Evolutionary conservation across 2,329 filamentous ascomycete species (phyloP), one percentile per base, ranked within the genome.

Genomic region (Trichoderma sp.): DNA sequence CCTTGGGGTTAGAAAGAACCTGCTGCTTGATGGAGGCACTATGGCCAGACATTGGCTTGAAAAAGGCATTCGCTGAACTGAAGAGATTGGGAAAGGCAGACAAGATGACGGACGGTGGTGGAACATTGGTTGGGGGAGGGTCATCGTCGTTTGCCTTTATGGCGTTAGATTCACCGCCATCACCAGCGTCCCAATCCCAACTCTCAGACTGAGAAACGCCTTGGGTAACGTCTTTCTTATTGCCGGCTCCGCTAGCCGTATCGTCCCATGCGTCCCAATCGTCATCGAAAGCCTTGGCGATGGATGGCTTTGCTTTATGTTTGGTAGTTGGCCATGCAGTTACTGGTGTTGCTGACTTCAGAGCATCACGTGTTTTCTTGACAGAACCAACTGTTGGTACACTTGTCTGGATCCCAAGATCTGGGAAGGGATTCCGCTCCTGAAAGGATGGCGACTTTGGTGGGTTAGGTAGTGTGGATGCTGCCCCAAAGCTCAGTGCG

Each of bases 51-150:
- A 93, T 88, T 3, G 91, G 90, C 78, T 91, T 90, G 82, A 94
- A 92, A 1, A 96, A 87, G 21, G 88, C 85, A 77, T 92, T 90
- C 5, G 92, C 92, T 33, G 92, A 87, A 24, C 89, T 87, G 76
- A 98, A 90, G 6, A 97, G 85, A 8, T 90, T 86, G 0, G 94
- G 91, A 78, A 98, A 95, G 8, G 95, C 84, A 9, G 93, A 92
- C 27, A 98, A 88, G 16, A 98, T 87, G 24, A 97, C 89, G 1
- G 94, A 94, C 1, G 96, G 96, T 5, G 96, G 96, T 11, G 96
- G 96, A 8, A 98, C 91, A 81, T 98, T 98, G 21, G 92, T 94
- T 6, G 95, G 95, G 6, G 94, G 93, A 29, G 87, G 85, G 6
- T 83, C 82, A 53, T 83, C 81, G 75, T 86, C 82, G n/a, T 77